Evolutionary conservation across 176 grass and related monocot genomes (phyloP), one percentile per base, ranked within the genome.

Genomic region (Urochloa ruziziensis): DNA sequence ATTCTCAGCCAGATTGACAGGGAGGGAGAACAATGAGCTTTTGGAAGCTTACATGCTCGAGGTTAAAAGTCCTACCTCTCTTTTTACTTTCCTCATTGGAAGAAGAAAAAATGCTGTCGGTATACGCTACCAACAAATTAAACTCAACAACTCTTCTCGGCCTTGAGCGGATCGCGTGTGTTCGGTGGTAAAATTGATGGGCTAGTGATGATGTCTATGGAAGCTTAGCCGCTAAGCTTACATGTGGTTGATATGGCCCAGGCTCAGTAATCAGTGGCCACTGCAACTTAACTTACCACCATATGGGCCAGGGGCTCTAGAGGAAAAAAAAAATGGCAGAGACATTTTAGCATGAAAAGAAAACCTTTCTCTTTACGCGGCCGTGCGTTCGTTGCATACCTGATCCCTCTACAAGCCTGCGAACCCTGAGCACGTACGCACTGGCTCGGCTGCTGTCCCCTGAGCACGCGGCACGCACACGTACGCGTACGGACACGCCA

Each of bases 181-280:
- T n/a, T n/a, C n/a, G n/a, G 15, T 48, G 68, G 42, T 71, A 47
- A 71, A 29, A 48, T 18, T 10, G 56, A 46, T 77, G 37, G 8
- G 7, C 36, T 1, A 62, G 24, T 16, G 14, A 69, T 49, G 16
- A 79, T 19, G 10, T 64, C 27, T 1, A 40, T 4, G 61, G 64
- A 80, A 66, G 21, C 77, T 80, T 80, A 79, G 49, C 77, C 16
- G 77, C 33, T 75, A 57, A 75, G 73, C 21, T 25, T 58, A 2
- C 51, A 58, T 8, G 36, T 8, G 33, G 35, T 58, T 39, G 32
- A 39, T 74, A 56, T n/a, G n/a, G n/a, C n/a, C 42, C 19, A 62
- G 17, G 24, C 39, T 52, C 70, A 63, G 76, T 33, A 3, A 16
- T 10, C 42, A 47, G 46, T 47, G 14, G 15, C 17, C 6, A 32